Base-by-base conservation (phyloP, 2,329 filamentous ascomycete genomes). In the Colletotrichum australisinense region DNA sequence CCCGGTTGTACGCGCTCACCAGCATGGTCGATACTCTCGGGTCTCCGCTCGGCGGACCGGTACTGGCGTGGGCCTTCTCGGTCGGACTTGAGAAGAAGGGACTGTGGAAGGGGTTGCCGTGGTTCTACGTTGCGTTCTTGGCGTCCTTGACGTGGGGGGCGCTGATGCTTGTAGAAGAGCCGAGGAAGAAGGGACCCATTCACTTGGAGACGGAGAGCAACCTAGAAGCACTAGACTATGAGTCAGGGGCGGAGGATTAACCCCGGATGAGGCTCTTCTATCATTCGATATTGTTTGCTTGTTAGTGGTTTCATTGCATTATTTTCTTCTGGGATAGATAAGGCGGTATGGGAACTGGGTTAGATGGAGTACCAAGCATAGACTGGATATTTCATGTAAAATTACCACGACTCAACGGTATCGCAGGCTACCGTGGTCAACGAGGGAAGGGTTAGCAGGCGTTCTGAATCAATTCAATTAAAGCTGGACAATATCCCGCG, bases 1-100 rank as follows among this genome's bases (percentile, higher is more conserved):
- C 84, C 38, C 79, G 83, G 28, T 74, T 86, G 3, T 85, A 85
- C 72, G 84, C 84, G 1, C 76, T 86, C 69, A 81, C 84, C 46
- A 80, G 81, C 69, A 85, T 84, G 76, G 77, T 80, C 3, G 84
- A 85, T 72, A 80, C 83, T 5, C 52, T 81, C 8, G 84, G 84
- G 0, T 80, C 82, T 0, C 83, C 85, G 30, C 78, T 84, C 6
- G 84, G 80, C n/a, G 83, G 81, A 0, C 84, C 84, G 0, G 81
- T 81, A 8, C 67, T 85, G 56, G 84, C 84, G 0, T 81, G 80
- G 78, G 81, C 78, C 26, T 86, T 86, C 64, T 80, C 81, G 5
- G 65, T 76, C 14, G 84, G 84, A 0, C 53, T 85, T 74, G 78
- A 80, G 60, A 76, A 65, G 63, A 82, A 80, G 68, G 83, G 83